Base-by-base conservation (phyloP, 192 early-diverging fungal species). In the Podila verticillata region DNA sequence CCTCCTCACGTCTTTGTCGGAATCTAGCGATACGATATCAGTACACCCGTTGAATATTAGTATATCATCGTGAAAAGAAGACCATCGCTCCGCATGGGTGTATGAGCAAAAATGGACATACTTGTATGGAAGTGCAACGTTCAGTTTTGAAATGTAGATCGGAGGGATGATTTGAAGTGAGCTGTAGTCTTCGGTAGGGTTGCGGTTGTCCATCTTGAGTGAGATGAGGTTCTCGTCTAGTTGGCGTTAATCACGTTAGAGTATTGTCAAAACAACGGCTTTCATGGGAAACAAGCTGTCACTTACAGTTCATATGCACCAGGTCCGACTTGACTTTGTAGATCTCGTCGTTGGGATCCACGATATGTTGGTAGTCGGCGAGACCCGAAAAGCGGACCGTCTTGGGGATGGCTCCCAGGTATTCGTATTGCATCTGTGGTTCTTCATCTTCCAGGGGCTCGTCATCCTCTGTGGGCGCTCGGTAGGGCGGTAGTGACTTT, bases 151-250 rank as follows among this genome's bases (percentile, higher is more conserved):
- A 47, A 80, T 67, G 9, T 35, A 31, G 9, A 60, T 10, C 13
- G 77, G 77, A n/a, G 77, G 77, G 2, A 80, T 6, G 17, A 80
- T 15, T 35, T 80, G 77, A 6, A 64, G 29, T 0, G 70, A 54
- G 22, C 54, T 9, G 30, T 66, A 32, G 65, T 80, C 70, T 28
- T 80, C 77, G 0, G n/a, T 15, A 8, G 70, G 63, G 34, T 59
- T 66, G n/a, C 48, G 70, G 62, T 80, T 66, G 17, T 80, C 77
- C 24, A 80, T 22, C 35, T 80, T 70, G 57, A 80, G 0, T 3
- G 77, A 31, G 49, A 80, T 72, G 28, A 80, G 70, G 24, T 60
- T 57, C 31, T 80, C 77, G 22, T 72, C 77, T 80, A 72, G 36
- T 48, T 10, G 9, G 10, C 39, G 39, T 15, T n/a, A n/a, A 15